Base-by-base conservation (phyloP, 2,329 filamentous ascomycete genomes). In the Fusarium redolens region DNA sequence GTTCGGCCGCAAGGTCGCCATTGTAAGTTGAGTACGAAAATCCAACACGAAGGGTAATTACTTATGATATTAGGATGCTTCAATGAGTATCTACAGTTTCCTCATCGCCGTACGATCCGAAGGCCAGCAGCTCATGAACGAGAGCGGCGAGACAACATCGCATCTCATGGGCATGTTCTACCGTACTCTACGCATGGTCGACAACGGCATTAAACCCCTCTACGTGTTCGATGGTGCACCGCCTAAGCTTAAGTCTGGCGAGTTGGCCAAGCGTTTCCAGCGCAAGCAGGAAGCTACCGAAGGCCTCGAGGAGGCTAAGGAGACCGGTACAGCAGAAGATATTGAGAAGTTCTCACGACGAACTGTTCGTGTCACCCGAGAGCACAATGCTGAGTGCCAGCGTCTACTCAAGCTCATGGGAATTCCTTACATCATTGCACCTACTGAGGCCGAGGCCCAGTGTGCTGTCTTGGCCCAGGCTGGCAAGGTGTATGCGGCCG, bases 131-230 rank as follows among this genome's bases (percentile, higher is more conserved):
- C 92, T 99, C 78, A 98, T 92, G 89, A 97, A 92, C 83, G 96
- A 99, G 79, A 92, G 92, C 58, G 96, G 96, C 79, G 95, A 98
- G 83, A 99, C 96, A 4, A 99, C 96, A 2, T 99, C 96, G 22
- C 96, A 99, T 82, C 86, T 99, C 20, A 98, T 99, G 95, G 96
- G 96, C 79, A 96, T 99, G 91, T 99, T 99, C 86, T 99, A 99
- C 87, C 95, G 96, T 77, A 99, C 96, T 5, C 88, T 99, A 11
- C 95, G 96, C 77, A 98, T 99, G 85, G 94, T 98, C 79, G 96
- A 99, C 84, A 98, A 98, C 78, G 96, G 96, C 65, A 98, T 99
- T 86, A 99, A 99, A 82, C 96, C 96, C 3, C 89, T 99, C 75
- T 99, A 97, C 82, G 96, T 99, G 65, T 99, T 99, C 81, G 96